Evolutionary conservation across 305 asterid genomes (phyloP), one percentile per base, ranked within the genome.

Genomic region (Coffea humblotiana): DNA sequence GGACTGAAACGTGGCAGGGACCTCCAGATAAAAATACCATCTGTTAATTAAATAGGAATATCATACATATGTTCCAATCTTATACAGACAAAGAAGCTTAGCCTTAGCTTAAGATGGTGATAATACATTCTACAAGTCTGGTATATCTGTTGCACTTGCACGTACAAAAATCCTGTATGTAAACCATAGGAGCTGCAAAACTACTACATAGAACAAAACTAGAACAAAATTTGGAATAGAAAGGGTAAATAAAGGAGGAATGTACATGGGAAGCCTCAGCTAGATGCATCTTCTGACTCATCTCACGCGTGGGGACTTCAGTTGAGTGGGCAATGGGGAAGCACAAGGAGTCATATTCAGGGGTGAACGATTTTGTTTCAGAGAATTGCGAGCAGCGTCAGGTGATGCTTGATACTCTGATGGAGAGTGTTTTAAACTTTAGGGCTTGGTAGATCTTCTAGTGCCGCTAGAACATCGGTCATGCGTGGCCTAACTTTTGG

Each of bases 401-500:
- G 87, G 75, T 16, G 84, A 43, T 71, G 75, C 85, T 52, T 60
- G 83, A 56, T 64, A 85, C 70, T 88, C 89, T 0, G 61, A 47
- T 51, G 82, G 88, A 3, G 80, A 58, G 58, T 81, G 84, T 78
- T 84, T 86, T 18, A 84, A 29, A 45, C 79, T 80, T 79, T 93
- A 0, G 92, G 86, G 25, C 94, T 79, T 56, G 91, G 95, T 72
- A 96, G 93, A 72, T 91, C 90, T 79, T 96, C 97, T 3, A 96
- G 92, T 23, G 90, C 89, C 9, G 87, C 84, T 52, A 94, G 64
- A 58, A 96, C 97, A 68, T 91, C 97, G 0, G 92, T 79, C 95
- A 96, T 94, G 8, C 92, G 87, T 0, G 99, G 99, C 89, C 99
- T 88, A 5, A 77, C 90, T 71, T 92, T 94, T 1, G 97, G 89